These are phyloP conservation scores for Keithomyces neogunnii DNA, from an alignment of 2,329 filamentous ascomycete genomes.

Conservation along the genomic window DNA sequence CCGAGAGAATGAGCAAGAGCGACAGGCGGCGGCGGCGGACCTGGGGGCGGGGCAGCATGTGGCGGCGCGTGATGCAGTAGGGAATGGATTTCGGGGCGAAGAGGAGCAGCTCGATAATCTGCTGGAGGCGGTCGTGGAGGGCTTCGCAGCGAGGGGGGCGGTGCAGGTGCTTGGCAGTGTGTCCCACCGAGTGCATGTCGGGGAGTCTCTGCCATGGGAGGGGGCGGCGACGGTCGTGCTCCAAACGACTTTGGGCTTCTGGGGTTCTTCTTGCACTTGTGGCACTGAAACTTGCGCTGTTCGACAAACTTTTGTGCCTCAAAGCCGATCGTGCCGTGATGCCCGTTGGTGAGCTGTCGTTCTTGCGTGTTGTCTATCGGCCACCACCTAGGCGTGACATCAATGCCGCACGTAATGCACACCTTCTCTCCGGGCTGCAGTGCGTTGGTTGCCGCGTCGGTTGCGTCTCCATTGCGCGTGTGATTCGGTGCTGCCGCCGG, in stretches of 20 bases:
- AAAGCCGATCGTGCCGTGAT: conserved; percentile 40
- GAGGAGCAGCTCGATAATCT: conserved; percentile 16
- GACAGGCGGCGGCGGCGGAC: conserved; percentile 13
- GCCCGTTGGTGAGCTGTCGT: conserved; percentile 42
- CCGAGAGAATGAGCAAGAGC: conserved; percentile 16
- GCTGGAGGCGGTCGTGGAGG: conserved; percentile 16
- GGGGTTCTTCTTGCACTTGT: conserved; percentile 59
- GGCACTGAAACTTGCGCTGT: conserved; percentile 60
- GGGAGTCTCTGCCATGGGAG: conserved; percentile 12
- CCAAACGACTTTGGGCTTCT: conserved; percentile 30
- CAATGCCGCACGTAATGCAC: conserved; percentile 57
- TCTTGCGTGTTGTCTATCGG: conserved; percentile 44
- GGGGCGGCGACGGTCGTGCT: conserved; percentile 12
- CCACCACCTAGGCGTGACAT: conserved; percentile 71
- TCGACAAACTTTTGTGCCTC: conserved; percentile 52
- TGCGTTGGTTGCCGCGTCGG: conserved; percentile 17
- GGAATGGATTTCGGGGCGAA: conserved; percentile 11
- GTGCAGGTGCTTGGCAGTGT: conserved; percentile 10
- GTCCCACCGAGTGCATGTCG: conserved; percentile 11
- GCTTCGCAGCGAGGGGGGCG: conserved; percentile 17
- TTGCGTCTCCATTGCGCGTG: conserved; percentile 16
- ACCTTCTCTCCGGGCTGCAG: conserved; percentile 40
- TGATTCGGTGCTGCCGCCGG: conserved; percentile 12
- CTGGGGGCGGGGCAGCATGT: conserved; percentile 5
- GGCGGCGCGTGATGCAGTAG: conserved; percentile 10